Evolutionary conservation across 306 rosid species (phyloP).

Genomic region (Cercis canadensis): DNA sequence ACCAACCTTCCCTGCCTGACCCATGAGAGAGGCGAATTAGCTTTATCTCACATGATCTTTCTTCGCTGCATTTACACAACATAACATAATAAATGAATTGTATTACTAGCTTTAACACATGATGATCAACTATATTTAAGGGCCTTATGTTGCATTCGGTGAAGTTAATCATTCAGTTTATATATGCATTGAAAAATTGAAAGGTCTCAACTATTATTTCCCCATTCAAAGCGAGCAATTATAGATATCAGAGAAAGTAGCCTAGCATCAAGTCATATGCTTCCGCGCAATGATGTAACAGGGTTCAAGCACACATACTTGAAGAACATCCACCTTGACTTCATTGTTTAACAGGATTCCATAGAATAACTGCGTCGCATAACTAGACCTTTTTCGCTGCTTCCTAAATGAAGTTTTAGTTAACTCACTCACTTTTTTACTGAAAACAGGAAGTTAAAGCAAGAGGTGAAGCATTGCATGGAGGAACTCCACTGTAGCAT

Average conservation of each 20-base stretch:
- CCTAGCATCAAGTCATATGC: not conserved
- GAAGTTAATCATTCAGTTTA: slow-evolving; percentile 19
- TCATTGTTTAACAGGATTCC: no score
- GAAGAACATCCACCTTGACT: not conserved
- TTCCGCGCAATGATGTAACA: not conserved
- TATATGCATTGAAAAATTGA: no score
- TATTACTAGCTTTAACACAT: slow-evolving; percentile 5
- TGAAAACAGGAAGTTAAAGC: slow-evolving; percentile 85
- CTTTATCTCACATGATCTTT: not conserved
- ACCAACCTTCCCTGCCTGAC: slow-evolving; percentile 1
- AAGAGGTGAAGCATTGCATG: slow-evolving; percentile 84
- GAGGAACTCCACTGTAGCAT: slow-evolving; percentile 88
- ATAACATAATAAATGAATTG: not conserved
- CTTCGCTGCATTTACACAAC: not conserved
- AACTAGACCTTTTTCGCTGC: no score
- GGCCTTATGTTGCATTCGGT: not conserved
- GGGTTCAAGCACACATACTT: no score
- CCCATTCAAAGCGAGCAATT: not conserved
- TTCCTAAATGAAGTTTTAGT: not conserved
- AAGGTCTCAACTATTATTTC: not conserved
- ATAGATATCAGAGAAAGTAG: not conserved
- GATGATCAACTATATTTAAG: no score
- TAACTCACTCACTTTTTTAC: slow-evolving; percentile 14
- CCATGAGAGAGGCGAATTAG: not conserved
- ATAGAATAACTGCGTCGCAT: no score